A percentile compares a stretch with the other conserved stretches of the same genome.
Conservation (phyloP, 495 filamentous ascomycete species). For the Penicillium manginii region DNA sequence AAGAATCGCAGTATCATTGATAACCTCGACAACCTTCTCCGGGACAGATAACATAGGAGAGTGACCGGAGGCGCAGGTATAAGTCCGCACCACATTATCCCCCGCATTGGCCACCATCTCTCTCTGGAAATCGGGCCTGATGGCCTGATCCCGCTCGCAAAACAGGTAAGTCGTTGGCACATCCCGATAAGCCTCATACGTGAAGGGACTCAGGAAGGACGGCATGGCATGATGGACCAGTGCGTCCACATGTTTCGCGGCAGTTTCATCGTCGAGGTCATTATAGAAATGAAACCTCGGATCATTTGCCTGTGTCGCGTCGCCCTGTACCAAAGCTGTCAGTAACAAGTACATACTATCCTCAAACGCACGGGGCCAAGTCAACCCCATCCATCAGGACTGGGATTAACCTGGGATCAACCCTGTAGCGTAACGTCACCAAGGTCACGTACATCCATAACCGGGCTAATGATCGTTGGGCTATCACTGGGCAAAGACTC, state of each 20-base stretch:
- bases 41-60: slow-evolving; percentile 10
- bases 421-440: no score
- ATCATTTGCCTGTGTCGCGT: not conserved
- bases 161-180: slow-evolving; percentile 9
- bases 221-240: slow-evolving; percentile 6
- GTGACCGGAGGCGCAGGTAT: slow-evolving; percentile 5
- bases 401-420: no score
- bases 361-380: no score
- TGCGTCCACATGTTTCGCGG: not conserved
- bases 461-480: not conserved
- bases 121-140: not conserved
- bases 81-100: not conserved
- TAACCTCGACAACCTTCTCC: slow-evolving; percentile 6
- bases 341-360: not conserved
- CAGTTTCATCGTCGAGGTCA: slow-evolving; percentile 14
- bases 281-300: slow-evolving; percentile 7
- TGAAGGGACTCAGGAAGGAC: slow-evolving; percentile 3
- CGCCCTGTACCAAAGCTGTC: not conserved
- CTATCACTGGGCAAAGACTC: not conserved
- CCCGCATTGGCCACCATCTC: slow-evolving; percentile 6
- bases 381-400: no score
- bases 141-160: slow-evolving; percentile 6
- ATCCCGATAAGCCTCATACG: slow-evolving; percentile 15
- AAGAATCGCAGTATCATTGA: not conserved
- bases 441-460: no score